Conservation (phyloP, 2,329 filamentous ascomycete genomes). For the Pseudogymnoascus sp. region DNA sequence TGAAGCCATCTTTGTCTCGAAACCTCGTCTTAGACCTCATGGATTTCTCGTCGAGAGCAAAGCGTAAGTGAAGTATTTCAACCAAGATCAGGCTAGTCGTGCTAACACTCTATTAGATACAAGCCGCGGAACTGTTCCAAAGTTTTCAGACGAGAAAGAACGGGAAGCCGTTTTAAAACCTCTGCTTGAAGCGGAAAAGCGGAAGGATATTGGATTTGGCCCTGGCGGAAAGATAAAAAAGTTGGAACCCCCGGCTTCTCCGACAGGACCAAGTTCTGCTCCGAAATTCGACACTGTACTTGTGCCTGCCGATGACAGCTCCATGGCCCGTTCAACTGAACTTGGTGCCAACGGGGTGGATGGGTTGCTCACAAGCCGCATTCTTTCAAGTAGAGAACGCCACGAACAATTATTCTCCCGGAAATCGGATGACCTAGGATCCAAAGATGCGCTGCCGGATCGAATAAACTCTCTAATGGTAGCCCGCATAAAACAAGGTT, state of each 20-base stretch:
- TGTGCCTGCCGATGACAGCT: neutral
- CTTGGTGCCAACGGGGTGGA: neutral
- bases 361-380: neutral
- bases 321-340: neutral
- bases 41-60: neutral
- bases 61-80: neutral
- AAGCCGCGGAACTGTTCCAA: neutral
- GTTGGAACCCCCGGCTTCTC: neutral
- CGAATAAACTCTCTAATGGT: conserved; percentile 45
- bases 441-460: conserved; percentile 41
- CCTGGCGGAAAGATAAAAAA: neutral
- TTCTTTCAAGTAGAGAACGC: conserved; percentile 43
- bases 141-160: neutral
- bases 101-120: neutral
- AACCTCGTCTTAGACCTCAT: conserved; percentile 42
- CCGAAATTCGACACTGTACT: neutral
- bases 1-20: conserved; percentile 54
- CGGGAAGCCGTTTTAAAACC: conserved; percentile 3
- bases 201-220: neutral
- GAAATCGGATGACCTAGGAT: conserved; percentile 39
- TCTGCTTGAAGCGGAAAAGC: neutral
- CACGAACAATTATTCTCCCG: conserved; percentile 48
- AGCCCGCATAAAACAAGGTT: conserved; percentile 51
- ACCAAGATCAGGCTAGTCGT: neutral
- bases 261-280: neutral